A percentile compares a stretch with the other conserved stretches of the same genome.
Evolutionary conservation across 768 basidiomycete species (phyloP).

Genomic region (Lepiota venenata): DNA sequence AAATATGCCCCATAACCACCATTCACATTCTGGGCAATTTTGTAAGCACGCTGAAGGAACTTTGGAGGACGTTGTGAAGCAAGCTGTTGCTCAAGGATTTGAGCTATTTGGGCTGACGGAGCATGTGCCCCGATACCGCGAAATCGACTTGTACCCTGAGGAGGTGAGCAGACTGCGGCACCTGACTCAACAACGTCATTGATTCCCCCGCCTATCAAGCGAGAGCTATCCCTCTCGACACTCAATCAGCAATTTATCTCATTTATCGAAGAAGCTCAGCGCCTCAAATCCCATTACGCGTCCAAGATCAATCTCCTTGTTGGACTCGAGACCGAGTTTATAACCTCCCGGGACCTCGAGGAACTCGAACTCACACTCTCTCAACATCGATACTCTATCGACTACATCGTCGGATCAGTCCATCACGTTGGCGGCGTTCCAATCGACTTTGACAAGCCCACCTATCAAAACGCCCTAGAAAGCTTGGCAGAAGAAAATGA

Average conservation of each 20-base stretch:
- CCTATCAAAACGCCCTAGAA: conserved; percentile 60
- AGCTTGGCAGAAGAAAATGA: conserved; percentile 27
- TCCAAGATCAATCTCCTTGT: conserved; percentile 73
- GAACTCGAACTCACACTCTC: conserved; percentile 51
- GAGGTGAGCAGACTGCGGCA: conserved; percentile 57
- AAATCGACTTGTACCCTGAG: conserved; percentile 87
- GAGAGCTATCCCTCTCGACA: conserved; percentile 43
- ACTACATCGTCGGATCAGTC: conserved; percentile 90
- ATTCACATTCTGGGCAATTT: conserved; percentile 93
- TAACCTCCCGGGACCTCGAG: conserved; percentile 64
- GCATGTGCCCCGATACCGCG: conserved; percentile 87
- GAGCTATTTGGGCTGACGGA: conserved; percentile 85
- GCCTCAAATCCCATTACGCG: conserved; percentile 62
- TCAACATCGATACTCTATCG: conserved; percentile 48
- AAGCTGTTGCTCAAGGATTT: conserved; percentile 80
- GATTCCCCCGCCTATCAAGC: conserved; percentile 35
- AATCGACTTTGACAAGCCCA: conserved; percentile 86
- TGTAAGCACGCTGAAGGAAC: conserved; percentile 85
- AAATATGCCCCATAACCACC: conserved; percentile 65
- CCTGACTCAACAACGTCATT: neutral
- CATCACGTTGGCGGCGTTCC: conserved; percentile 88
- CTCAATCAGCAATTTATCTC: conserved; percentile 64
- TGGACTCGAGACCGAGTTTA: conserved; percentile 91
- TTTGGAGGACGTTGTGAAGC: conserved; percentile 76
- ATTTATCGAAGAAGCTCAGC: conserved; percentile 79